phyloP scores from a whole-genome alignment of 2,329 filamentous ascomycete genomes.

The Pestalotiopsis fici region DNA sequence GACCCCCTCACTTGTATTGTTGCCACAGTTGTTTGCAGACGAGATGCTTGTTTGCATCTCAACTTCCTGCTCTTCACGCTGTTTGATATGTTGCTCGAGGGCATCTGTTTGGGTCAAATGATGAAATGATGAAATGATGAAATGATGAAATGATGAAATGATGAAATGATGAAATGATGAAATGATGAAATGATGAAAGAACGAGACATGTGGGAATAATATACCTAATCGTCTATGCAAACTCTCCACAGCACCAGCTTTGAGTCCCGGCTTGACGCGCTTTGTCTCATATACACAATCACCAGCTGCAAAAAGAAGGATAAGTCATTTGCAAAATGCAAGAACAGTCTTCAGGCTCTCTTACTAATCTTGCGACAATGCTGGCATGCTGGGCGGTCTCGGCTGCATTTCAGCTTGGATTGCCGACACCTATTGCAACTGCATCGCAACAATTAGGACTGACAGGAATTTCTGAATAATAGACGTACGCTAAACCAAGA shows the following conservation, averaged over 20 bases:
- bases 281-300: slow-evolving; percentile 32
- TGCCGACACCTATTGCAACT: slow-evolving; percentile 31
- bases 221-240: slow-evolving; percentile 34
- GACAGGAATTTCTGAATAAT: no score
- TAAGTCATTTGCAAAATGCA: background rate
- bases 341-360: background rate
- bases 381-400: slow-evolving; percentile 31
- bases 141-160: no score
- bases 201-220: background rate
- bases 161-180: no score
- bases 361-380: slow-evolving; percentile 23
- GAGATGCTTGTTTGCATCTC: no score
- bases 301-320: slow-evolving; percentile 12
- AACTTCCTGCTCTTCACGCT: background rate
- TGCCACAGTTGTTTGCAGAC: background rate
- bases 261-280: slow-evolving; percentile 36
- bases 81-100: background rate
- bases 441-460: background rate
- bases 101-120: background rate
- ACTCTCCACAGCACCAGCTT: slow-evolving; percentile 36
- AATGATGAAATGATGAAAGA: no score
- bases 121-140: no score
- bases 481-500: background rate
- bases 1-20: background rate
- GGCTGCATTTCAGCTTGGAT: slow-evolving; percentile 35